Percentiles rank a stretch among this genome's conserved stretches.
Evolutionary conservation across 1,284 basidiomycete genomes (phyloP).

Genomic region (Fomitopsis pinicola): DNA sequence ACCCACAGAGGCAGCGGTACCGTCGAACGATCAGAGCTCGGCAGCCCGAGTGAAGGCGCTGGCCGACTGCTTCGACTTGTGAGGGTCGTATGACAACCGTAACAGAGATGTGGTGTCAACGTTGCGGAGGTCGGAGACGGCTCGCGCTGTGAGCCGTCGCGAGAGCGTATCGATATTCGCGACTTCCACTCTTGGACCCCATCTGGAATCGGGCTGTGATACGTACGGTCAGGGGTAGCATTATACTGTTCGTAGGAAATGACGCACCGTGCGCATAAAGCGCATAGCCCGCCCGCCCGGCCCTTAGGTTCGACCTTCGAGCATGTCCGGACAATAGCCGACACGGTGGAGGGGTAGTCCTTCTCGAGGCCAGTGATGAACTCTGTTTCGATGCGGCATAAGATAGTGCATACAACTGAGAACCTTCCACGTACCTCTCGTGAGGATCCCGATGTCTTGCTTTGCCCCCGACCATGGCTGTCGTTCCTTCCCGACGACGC

Average conservation of each 20-base stretch:
- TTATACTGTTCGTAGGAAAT: background rate
- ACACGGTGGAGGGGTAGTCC: constrained; percentile 87
- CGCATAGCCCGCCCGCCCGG: constrained; percentile 46
- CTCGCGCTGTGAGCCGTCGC: background rate
- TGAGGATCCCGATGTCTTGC: constrained; percentile 66
- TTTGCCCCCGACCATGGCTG: constrained; percentile 41
- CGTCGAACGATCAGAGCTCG: background rate
- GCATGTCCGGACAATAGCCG: constrained; percentile 81
- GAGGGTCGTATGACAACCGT: constrained; percentile 19
- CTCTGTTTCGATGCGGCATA: constrained; percentile 37
- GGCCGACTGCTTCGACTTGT: constrained; percentile 18
- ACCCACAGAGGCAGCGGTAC: constrained; percentile 15
- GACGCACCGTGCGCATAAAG: constrained; percentile 70
- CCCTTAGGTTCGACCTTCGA: constrained; percentile 77
- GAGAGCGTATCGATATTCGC: constrained; percentile 17
- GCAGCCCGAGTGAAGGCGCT: constrained; percentile 8
- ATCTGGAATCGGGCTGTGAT: constrained; percentile 13
- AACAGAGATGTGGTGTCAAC: constrained; percentile 17
- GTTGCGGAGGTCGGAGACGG: background rate
- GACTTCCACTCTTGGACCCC: constrained; percentile 21
- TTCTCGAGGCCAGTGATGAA: constrained; percentile 80
- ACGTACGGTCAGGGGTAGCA: background rate
- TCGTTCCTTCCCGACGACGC: constrained; percentile 48
- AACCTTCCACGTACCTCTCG: constrained; percentile 51
- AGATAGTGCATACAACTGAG: background rate